Evolutionary conservation across 1,284 basidiomycete genomes (phyloP).

Genomic region (Leccinum holopus): DNA sequence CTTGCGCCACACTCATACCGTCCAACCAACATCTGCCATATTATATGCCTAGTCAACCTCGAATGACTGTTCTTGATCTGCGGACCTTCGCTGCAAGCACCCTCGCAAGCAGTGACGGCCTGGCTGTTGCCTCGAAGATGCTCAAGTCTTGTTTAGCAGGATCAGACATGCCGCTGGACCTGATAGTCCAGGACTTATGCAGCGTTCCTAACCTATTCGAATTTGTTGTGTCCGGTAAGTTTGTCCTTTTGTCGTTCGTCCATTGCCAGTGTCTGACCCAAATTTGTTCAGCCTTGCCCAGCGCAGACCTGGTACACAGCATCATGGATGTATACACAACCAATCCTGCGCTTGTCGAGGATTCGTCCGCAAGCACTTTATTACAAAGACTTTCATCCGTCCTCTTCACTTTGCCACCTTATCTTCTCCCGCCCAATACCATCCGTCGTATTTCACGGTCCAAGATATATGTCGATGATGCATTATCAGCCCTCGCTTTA

Average conservation of each 20-base stretch:
- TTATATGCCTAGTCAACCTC: not conserved
- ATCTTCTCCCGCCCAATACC: constrained; percentile 10
- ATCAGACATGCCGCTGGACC: constrained; percentile 27
- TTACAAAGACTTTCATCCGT: constrained; percentile 21
- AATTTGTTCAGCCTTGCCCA: constrained; percentile 19
- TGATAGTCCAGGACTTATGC: constrained; percentile 33
- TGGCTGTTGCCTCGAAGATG: constrained; percentile 13
- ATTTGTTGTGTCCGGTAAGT: constrained; percentile 32
- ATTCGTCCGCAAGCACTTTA: constrained; percentile 17
- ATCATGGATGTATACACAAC: constrained; percentile 28
- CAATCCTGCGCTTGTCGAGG: constrained; percentile 14
- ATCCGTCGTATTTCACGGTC: constrained; percentile 15
- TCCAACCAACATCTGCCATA: too few species aligned
- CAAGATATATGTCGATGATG: constrained; percentile 26
- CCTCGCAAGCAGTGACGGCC: constrained; percentile 19
- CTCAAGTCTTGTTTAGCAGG: constrained; percentile 32
- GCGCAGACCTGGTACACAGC: constrained; percentile 11
- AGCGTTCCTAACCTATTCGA: constrained; percentile 30
- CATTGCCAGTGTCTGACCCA: not conserved
- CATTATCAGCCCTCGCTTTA: constrained; percentile 7
- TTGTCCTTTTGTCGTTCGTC: not conserved
- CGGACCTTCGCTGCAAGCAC: constrained; percentile 15
- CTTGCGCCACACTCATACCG: too few species aligned
- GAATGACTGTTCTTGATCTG: constrained; percentile 17
- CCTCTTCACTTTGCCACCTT: constrained; percentile 23